Evolutionary conservation across 2,329 filamentous ascomycete species (phyloP), one percentile per base, ranked within the genome.

Genomic region (Exophiala bonariae): DNA sequence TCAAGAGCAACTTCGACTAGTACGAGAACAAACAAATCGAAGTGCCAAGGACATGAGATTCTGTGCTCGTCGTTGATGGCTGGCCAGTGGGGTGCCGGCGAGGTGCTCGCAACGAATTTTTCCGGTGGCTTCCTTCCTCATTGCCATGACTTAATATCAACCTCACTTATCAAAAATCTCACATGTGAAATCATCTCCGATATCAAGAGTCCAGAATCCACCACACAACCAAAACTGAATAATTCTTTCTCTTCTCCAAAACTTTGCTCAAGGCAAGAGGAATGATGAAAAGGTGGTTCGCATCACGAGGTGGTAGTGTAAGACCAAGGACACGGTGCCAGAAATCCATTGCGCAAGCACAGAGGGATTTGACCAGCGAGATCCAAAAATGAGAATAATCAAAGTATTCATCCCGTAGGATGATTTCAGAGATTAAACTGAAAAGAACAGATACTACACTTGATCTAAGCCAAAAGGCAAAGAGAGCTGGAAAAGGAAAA

Each of bases 371-470:
- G 64, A 59, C 64, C 66, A 70, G 61, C 79, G 58, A 51, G 60
- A 32, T 68, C 59, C 76, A 88, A 88, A 85, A 87, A 91, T 89
- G 79, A 77, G 84, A 82, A 81, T 88, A 90, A 91, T 88, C 84
- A 82, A 76, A 77, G 79, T 80, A 53, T 81, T 77, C 76, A 75
- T 75, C 76, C 82, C 77, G 74, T 87, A 80, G 82, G 77, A 76
- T 77, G 78, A 79, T 89, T 87, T 86, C 86, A 91, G 86, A 86
- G 84, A 89, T 90, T 90, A 91, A 90, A 89, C 87, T 91, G 84
- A 89, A 87, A 89, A 90, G 86, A 91, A 90, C 86, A 89, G 85
- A 88, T 89, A 89, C 86, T 89, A 89, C 85, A 89, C 85, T 88
- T 89, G 86, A 89, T 89, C 86, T 89, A 70, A 63, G 72, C 74